A percentile compares a stretch with the other conserved stretches of the same genome.
phyloP scores from a whole-genome alignment of 441 rosid species.

The Pelargonium citronellum region DNA sequence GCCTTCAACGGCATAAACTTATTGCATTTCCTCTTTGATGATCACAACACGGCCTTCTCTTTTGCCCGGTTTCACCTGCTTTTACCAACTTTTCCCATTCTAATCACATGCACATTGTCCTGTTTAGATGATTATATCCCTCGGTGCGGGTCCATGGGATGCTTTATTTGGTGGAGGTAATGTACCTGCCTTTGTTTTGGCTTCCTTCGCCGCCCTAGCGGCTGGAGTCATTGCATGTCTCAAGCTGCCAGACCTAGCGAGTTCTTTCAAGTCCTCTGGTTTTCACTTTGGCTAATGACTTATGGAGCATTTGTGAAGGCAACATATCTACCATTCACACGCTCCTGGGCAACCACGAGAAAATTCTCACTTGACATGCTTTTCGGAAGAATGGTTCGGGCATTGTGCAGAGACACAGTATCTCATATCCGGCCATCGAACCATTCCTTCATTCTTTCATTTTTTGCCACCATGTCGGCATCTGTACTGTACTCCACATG shows the following conservation, averaged over 20 bases:
- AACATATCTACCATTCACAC: slow-evolving; percentile 12
- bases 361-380: background rate
- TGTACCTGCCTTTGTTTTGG: slow-evolving; percentile 83
- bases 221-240: slow-evolving; percentile 61
- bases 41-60: background rate
- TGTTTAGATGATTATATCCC: slow-evolving; percentile 67
- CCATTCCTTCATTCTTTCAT: slow-evolving; percentile 30
- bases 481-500: slow-evolving; percentile 16
- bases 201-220: slow-evolving; percentile 61
- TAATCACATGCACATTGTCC: slow-evolving; percentile 20
- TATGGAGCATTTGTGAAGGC: slow-evolving; percentile 13
- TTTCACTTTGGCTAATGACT: slow-evolving; percentile 63
- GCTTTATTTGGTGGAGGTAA: slow-evolving; percentile 94
- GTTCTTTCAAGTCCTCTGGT: slow-evolving; percentile 58
- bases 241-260: slow-evolving; percentile 63
- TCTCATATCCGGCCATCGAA: background rate
- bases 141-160: slow-evolving; percentile 98
- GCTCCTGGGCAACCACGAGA: slow-evolving; percentile 8
- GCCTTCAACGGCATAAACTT: slow-evolving; percentile 1
- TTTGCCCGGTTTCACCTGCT: background rate
- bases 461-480: slow-evolving; percentile 30
- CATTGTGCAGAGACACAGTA: slow-evolving; percentile 18
- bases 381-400: slow-evolving; percentile 18
- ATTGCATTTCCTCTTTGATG: background rate
- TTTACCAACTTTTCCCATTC: slow-evolving; percentile 5